Percentiles rank a stretch among this genome's conserved stretches.
Evolutionary conservation across 331 rosid genomes (phyloP).

Genomic region (Pyracantha coccinea): DNA sequence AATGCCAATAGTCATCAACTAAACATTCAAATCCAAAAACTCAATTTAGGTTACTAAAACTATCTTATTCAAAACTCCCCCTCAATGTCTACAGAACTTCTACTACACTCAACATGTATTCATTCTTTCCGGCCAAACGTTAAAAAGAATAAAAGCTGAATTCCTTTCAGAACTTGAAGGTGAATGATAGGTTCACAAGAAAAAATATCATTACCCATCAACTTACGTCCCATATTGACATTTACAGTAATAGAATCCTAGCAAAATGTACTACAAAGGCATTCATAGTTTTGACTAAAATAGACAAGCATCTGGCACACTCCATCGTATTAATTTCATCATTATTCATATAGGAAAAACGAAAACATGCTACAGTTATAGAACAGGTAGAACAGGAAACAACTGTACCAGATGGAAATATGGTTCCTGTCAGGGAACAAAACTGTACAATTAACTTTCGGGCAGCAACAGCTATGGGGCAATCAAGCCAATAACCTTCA

Average conservation of each 20-base stretch:
- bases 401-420: constrained; percentile 69
- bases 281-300: background rate
- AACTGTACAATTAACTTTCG: constrained; percentile 86
- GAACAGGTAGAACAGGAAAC: constrained; percentile 13
- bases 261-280: background rate
- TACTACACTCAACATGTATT: too few relatives aligned
- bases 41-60: background rate
- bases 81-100: background rate
- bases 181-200: background rate
- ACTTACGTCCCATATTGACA: background rate
- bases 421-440: constrained; percentile 79
- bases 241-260: background rate
- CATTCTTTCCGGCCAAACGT: too few relatives aligned
- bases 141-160: too few relatives aligned
- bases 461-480: constrained; percentile 84
- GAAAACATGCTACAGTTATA: background rate
- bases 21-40: background rate
- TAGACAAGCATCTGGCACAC: background rate
- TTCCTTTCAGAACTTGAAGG: background rate
- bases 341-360: background rate
- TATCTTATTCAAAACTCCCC: background rate
- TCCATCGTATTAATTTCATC: background rate
- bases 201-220: background rate
- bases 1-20: background rate
- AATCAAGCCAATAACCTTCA: constrained; percentile 90